Conservation (phyloP, 108 stramenopile species). For the Pseudonitzschia pungens region DNA sequence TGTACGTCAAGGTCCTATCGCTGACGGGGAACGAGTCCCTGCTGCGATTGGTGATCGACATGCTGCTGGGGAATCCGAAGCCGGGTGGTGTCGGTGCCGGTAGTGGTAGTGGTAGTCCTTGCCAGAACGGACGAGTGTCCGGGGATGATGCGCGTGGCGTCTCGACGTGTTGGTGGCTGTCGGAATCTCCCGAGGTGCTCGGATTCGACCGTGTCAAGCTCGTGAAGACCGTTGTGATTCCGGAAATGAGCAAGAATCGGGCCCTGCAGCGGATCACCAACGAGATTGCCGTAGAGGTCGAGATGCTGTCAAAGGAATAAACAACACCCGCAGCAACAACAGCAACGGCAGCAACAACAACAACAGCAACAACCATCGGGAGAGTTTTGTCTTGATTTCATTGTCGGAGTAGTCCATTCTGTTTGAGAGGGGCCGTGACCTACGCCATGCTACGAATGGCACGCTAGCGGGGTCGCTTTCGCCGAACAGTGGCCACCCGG, state of each 20-base stretch:
- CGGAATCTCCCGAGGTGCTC: slow-evolving; percentile 42
- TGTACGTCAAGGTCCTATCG: slow-evolving; percentile 50
- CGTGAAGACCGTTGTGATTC: slow-evolving; percentile 54
- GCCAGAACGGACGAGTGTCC: neutral
- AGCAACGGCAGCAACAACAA: slow-evolving; percentile 12
- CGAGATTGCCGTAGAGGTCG: slow-evolving; percentile 69
- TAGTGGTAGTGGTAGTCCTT: neutral
- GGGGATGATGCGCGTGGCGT: neutral
- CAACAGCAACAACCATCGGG: slow-evolving; percentile 18
- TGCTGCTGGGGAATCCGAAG: slow-evolving; percentile 39
- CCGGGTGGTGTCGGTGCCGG: too few relatives aligned
- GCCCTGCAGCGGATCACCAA: slow-evolving; percentile 76
- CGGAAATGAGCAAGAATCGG: slow-evolving; percentile 83
- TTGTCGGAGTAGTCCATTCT: too few relatives aligned
- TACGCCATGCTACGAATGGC: too few relatives aligned
- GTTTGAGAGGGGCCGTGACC: too few relatives aligned
- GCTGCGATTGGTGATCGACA: slow-evolving; percentile 68
- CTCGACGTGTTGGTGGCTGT: slow-evolving; percentile 61
- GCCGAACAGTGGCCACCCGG: too few relatives aligned
- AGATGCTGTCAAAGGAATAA: neutral
- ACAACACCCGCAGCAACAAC: neutral
- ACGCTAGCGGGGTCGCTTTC: too few relatives aligned
- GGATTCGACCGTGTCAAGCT: slow-evolving; percentile 52
- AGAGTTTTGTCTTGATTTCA: too few relatives aligned
- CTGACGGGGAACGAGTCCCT: slow-evolving; percentile 47